Conservation (phyloP, 768 basidiomycete genomes). For the Mycena capillaripes region DNA sequence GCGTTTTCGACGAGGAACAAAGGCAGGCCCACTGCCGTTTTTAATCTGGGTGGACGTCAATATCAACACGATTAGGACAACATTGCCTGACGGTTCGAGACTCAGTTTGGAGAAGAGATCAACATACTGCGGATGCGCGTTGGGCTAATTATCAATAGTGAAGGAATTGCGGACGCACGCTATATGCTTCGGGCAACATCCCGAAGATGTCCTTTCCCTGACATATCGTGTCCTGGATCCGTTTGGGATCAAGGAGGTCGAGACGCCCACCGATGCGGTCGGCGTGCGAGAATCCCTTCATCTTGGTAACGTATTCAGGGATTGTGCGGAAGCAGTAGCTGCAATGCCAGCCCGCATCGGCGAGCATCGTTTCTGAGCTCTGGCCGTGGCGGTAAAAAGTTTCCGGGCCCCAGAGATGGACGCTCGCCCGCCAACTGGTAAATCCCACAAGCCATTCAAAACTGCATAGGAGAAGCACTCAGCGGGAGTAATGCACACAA, state of each 20-base stretch:
- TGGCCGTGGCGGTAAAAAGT: slow-evolving; percentile 65
- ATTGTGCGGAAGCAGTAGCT: slow-evolving; percentile 76
- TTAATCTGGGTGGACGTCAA: slow-evolving; percentile 43
- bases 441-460: slow-evolving; percentile 71
- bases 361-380: slow-evolving; percentile 61
- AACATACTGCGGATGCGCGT: slow-evolving; percentile 54
- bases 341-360: slow-evolving; percentile 80
- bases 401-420: slow-evolving; percentile 59
- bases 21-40: slow-evolving; percentile 66
- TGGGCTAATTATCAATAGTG: not conserved
- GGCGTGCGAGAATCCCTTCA: slow-evolving; percentile 73
- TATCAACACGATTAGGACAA: too few relatives aligned
- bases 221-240: slow-evolving; percentile 73
- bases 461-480: slow-evolving; percentile 42
- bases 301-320: slow-evolving; percentile 70
- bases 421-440: slow-evolving; percentile 70
- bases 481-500: not conserved
- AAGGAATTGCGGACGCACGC: slow-evolving; percentile 49
- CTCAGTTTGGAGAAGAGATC: slow-evolving; percentile 67
- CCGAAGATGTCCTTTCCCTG: slow-evolving; percentile 73
- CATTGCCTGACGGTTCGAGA: slow-evolving; percentile 60
- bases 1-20: slow-evolving; percentile 65
- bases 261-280: slow-evolving; percentile 68
- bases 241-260: slow-evolving; percentile 60
- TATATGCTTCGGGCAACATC: slow-evolving; percentile 76